Evolutionary conservation across 345 rosid species (phyloP).

Genomic region (Ailanthus altissimus): DNA sequence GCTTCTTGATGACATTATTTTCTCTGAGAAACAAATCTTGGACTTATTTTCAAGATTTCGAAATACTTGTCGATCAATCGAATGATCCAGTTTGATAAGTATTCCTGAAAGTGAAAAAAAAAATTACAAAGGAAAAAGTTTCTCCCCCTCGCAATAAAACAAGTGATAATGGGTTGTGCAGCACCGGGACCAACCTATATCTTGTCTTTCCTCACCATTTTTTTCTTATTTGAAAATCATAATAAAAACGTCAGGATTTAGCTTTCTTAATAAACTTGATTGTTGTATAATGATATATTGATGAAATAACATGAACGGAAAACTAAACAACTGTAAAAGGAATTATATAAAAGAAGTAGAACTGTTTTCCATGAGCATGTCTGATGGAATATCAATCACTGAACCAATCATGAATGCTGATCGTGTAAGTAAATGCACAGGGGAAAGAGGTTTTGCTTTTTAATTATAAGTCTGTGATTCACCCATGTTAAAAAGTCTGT

Average conservation of each 20-base stretch:
- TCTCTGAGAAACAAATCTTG: no score
- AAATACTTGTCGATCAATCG: no score
- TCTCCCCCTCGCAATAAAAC: slow-evolving; percentile 18
- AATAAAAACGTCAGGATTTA: not conserved
- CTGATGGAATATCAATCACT: slow-evolving; percentile 34
- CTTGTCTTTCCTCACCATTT: not conserved
- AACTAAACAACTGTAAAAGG: not conserved
- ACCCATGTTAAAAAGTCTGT: slow-evolving; percentile 28
- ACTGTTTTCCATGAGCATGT: slow-evolving; percentile 31
- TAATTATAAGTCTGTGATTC: not conserved
- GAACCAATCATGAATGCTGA: slow-evolving; percentile 29
- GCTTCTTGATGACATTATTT: no score
- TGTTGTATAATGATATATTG: not conserved
- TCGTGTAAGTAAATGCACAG: slow-evolving; percentile 20
- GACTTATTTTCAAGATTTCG: no score
- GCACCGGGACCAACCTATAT: slow-evolving; percentile 23
- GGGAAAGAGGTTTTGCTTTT: slow-evolving; percentile 35
- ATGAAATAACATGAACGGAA: not conserved
- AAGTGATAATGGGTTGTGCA: slow-evolving; percentile 32
- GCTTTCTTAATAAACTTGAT: slow-evolving; percentile 2
- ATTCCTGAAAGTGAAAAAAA: no score
- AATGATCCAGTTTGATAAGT: no score
- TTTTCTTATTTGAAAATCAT: not conserved
- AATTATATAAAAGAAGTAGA: not conserved
- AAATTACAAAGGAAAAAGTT: not conserved